Conservation (phyloP, 148 eudicot genomes). For the Rhododendron vialii region DNA sequence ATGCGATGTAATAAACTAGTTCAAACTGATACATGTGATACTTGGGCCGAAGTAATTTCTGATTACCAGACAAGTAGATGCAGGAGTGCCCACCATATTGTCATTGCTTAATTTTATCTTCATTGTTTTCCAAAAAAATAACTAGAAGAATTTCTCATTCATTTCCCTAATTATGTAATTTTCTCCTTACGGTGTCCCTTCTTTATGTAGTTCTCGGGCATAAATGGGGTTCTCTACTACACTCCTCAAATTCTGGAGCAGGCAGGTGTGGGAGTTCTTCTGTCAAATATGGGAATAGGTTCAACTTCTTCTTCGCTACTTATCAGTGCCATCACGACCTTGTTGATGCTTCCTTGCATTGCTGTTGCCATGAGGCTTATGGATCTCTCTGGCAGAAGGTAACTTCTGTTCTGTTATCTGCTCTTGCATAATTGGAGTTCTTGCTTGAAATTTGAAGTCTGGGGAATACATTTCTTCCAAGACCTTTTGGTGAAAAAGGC, state of each 20-base stretch:
- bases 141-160: background rate
- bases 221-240: slow-evolving; percentile 71
- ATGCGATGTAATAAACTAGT: background rate
- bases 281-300: slow-evolving; percentile 46
- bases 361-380: slow-evolving; percentile 72
- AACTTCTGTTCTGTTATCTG: background rate
- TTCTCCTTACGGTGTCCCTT: background rate
- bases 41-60: background rate
- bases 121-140: background rate
- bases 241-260: slow-evolving; percentile 79
- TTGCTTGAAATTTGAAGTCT: background rate
- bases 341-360: slow-evolving; percentile 75
- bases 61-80: background rate
- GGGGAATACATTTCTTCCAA: background rate
- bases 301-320: slow-evolving; percentile 67
- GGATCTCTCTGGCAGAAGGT: slow-evolving; percentile 82
- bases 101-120: background rate
- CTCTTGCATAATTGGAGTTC: background rate
- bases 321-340: slow-evolving; percentile 64
- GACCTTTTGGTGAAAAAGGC: background rate
- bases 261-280: slow-evolving; percentile 73
- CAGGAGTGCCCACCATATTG: background rate
- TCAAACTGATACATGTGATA: background rate
- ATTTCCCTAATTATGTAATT: background rate
- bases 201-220: slow-evolving; percentile 60